Percentiles rank a stretch among this genome's conserved stretches.
Conservation (phyloP, 129 eudicot species). For the Ambrosia trifida region DNA sequence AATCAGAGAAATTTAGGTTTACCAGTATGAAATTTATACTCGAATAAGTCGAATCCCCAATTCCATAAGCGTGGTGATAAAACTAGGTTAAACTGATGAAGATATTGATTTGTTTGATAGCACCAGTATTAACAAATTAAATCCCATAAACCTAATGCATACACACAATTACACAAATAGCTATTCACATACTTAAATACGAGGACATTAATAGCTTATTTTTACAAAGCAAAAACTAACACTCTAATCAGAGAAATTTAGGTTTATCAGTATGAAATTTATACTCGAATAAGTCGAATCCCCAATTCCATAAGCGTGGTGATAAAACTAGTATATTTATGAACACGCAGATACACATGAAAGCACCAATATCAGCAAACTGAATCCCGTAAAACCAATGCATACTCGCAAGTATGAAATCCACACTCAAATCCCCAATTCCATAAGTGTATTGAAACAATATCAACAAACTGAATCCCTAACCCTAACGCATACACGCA, state of each 20-base stretch:
- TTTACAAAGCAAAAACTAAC: background rate
- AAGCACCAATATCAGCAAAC: too few species aligned
- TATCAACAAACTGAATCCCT: too few species aligned
- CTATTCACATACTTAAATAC: background rate
- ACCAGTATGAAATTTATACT: background rate
- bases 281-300: background rate
- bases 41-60: background rate
- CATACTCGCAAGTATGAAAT: too few species aligned
- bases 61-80: background rate
- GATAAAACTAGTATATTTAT: constrained; percentile 23
- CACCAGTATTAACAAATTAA: too few species aligned
- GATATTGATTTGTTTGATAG: too few species aligned
- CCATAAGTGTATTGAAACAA: background rate
- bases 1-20: background rate
- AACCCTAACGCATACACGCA: too few species aligned
- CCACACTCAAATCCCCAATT: too few species aligned
- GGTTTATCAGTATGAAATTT: background rate
- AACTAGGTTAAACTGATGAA: too few species aligned
- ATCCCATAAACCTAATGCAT: background rate
- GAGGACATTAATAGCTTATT: background rate
- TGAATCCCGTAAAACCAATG: too few species aligned
- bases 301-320: background rate
- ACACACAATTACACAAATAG: background rate
- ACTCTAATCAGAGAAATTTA: background rate
- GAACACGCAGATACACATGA: background rate